A percentile compares a stretch with the other conserved stretches of the same genome.
Evolutionary conservation across 371 early-diverging fungal species (phyloP).

Genomic region (Gilbertella persicaria): DNA sequence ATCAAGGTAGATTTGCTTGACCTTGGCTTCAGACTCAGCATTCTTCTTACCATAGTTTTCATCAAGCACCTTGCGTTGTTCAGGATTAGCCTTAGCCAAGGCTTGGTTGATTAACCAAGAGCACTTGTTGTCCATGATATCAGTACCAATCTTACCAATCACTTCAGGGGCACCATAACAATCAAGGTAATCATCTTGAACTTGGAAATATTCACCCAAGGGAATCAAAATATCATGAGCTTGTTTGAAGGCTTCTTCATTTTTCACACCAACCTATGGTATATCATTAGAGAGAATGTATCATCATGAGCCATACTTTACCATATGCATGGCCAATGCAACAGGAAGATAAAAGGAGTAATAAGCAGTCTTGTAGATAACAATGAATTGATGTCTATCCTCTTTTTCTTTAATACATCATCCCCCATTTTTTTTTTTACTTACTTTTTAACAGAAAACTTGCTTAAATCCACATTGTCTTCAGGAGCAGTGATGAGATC

Average conservation of each 20-base stretch:
- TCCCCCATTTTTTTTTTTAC: no score
- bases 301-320: constrained; percentile 19
- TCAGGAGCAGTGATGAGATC: constrained; percentile 97
- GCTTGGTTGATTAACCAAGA: constrained; percentile 97
- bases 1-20: constrained; percentile 84
- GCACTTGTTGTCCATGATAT: constrained; percentile 98
- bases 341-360: constrained; percentile 99
- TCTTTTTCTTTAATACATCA: background rate
- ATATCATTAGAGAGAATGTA: background rate
- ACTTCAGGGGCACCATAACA: constrained; percentile 89
- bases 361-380: constrained; percentile 97
- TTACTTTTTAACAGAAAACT: constrained; percentile 88
- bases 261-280: constrained; percentile 71
- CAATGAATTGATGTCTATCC: constrained; percentile 85
- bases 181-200: constrained; percentile 96
- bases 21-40: constrained; percentile 68
- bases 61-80: constrained; percentile 86
- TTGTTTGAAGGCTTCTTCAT: constrained; percentile 74
- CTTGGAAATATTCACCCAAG: constrained; percentile 96
- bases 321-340: constrained; percentile 90
- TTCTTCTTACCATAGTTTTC: constrained; percentile 90
- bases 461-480: constrained; percentile 84
- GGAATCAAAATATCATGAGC: constrained; percentile 88
- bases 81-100: constrained; percentile 69
- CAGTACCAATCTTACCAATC: constrained; percentile 98